Percentiles rank a stretch among this genome's conserved stretches.
These are phyloP conservation scores for Suhomyces maxii DNA, from an alignment of 1,139 yeast genomes.

Conservation along the genomic window DNA sequence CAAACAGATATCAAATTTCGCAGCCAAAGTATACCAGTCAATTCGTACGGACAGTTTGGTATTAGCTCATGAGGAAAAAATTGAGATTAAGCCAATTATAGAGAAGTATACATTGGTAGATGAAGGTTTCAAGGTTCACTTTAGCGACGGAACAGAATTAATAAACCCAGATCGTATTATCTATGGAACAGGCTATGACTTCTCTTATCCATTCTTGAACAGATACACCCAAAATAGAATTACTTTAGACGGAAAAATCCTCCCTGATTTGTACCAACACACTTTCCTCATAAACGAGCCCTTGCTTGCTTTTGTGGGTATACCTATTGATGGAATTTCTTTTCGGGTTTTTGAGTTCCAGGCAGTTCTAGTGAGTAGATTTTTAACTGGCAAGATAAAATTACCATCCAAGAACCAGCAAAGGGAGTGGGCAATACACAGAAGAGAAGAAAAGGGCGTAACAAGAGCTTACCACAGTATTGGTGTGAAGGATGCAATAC, in stretches of 20 bases:
- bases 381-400: constrained; percentile 30
- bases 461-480: constrained; percentile 45
- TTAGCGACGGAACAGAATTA: constrained; percentile 29
- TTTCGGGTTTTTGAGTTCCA: constrained; percentile 45
- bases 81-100: constrained; percentile 27
- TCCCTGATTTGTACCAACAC: constrained; percentile 36
- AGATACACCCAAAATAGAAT: constrained; percentile 20
- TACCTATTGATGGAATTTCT: constrained; percentile 43
- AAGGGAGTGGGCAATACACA: constrained; percentile 28
- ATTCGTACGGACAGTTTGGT: constrained; percentile 20
- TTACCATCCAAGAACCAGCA: constrained; percentile 34
- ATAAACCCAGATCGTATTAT: constrained; percentile 35
- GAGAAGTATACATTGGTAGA: constrained; percentile 18
- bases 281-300: constrained; percentile 42
- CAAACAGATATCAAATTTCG: constrained; percentile 24
- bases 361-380: constrained; percentile 37
- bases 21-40: constrained; percentile 30
- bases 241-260: constrained; percentile 30
- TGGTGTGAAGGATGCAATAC: constrained; percentile 24
- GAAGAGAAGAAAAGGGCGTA: constrained; percentile 27
- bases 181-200: constrained; percentile 48
- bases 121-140: constrained; percentile 24
- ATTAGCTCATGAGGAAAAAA: constrained; percentile 17
- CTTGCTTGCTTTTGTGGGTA: constrained; percentile 37
- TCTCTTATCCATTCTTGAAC: constrained; percentile 43